Evolutionary conservation across 495 filamentous ascomycete genomes (phyloP), one percentile per base, ranked within the genome.

Genomic region (Bombardia bombarda): DNA sequence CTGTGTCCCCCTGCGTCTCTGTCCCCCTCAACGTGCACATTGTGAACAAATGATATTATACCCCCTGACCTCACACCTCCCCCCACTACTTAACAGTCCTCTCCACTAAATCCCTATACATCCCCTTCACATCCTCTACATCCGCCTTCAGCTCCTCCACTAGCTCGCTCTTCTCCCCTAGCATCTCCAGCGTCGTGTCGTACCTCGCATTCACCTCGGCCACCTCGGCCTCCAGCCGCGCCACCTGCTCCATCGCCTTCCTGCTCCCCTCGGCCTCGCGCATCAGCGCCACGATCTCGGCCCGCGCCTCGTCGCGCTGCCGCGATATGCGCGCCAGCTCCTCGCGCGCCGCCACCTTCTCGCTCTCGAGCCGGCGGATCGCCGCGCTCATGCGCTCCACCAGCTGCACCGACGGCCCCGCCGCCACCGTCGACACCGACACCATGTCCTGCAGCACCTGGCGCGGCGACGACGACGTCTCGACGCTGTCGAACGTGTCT

Each of bases 301-400:
- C 76, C n/a, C 92, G 75, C 23, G 90, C 85, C 52, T 94, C 86
- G 51, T 99, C 92, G 16, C 93, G 75, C 62, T 97, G 92, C 32
- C 74, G 66, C 8, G 82, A 77, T 13, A 96, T 76, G 25, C 90
- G 73, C 1, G 77, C 70, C 38, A 96, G 69, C 56, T 97, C 93
- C 51, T 97, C 92, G 56, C 83, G 83, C 18, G 77, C 77, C 4
- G 81, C 83, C 14, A 88, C 83, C 52, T 90, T 90, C 54, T 97
- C 93, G 46, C 82, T 86, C 57, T 97, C 93, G 0, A 98, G 69
- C 3, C 90, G 78, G 21, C 92, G 83, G 18, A 99, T 87, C 1
- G 88, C 84, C 26, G 90, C 86, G 49, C 82, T 87, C 90, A 99
- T 95, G 33, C 93, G 83, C 62, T 97, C 92, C 4, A 99, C 88